phyloP scores from a whole-genome alignment of 1,284 basidiomycete species.

The Paramarasmius palmivorus region DNA sequence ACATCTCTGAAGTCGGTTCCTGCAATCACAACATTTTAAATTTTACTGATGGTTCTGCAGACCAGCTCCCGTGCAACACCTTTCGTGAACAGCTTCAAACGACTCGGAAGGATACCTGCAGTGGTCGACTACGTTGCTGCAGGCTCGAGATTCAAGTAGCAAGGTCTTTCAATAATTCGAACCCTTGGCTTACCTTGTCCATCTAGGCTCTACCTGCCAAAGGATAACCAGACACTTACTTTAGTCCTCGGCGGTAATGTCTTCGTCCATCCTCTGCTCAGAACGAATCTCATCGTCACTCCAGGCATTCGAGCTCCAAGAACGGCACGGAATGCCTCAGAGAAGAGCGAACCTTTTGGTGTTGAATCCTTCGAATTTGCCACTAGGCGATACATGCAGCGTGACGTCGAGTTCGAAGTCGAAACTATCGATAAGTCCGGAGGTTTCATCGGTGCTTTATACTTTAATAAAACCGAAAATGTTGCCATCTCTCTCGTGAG shows the following conservation, averaged over 20 bases:
- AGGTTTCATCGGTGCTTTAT: slow-evolving; percentile 92
- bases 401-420: slow-evolving; percentile 93
- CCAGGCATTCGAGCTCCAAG: slow-evolving; percentile 84
- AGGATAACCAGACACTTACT: slow-evolving; percentile 90
- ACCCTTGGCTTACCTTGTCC: slow-evolving; percentile 13
- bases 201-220: slow-evolving; percentile 78
- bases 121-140: slow-evolving; percentile 93
- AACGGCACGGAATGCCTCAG: slow-evolving; percentile 76
- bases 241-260: slow-evolving; percentile 79
- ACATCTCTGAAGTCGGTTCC: slow-evolving; percentile 77
- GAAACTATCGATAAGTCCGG: slow-evolving; percentile 92
- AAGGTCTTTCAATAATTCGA: slow-evolving; percentile 6
- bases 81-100: slow-evolving; percentile 92
- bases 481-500: slow-evolving; percentile 81
- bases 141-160: slow-evolving; percentile 91
- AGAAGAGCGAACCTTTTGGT: slow-evolving; percentile 91
- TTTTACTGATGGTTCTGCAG: slow-evolving; percentile 34
- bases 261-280: not conserved
- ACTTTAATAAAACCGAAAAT: slow-evolving; percentile 85
- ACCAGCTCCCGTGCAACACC: slow-evolving; percentile 74
- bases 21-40: not conserved
- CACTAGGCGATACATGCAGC: slow-evolving; percentile 83
- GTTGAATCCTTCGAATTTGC: slow-evolving; percentile 83
- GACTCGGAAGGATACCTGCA: slow-evolving; percentile 80
- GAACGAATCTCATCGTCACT: slow-evolving; percentile 12